A percentile compares a stretch with the other conserved stretches of the same genome.
Conservation (phyloP, 352 stramenopile genomes). For the Hyaloperonospora brassicae region DNA sequence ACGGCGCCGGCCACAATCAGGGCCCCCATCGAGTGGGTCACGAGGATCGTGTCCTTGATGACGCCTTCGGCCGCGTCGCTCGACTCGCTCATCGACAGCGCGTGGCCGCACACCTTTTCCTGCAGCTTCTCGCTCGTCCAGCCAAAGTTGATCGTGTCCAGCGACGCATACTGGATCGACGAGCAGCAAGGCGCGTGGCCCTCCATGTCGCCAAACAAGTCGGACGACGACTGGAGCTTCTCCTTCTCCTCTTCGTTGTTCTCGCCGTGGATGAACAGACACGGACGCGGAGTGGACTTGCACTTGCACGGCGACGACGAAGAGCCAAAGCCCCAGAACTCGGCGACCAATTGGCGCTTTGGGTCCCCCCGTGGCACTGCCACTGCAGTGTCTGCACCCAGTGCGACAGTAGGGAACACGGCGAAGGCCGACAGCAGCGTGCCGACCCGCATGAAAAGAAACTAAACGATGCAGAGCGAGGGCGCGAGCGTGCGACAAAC, state of each 20-base stretch:
- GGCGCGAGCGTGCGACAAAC: too few species aligned
- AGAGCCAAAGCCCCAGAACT: constrained; percentile 19
- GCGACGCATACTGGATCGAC: constrained; percentile 26
- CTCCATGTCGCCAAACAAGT: constrained; percentile 28
- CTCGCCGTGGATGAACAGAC: constrained; percentile 39
- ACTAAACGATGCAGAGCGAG: too few species aligned
- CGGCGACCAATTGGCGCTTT: too few species aligned
- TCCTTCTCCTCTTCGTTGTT: constrained; percentile 13
- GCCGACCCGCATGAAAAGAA: too few species aligned
- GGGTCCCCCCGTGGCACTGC: too few species aligned
- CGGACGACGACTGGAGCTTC: constrained; percentile 19
- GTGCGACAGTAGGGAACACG: too few species aligned
- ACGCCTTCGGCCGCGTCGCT: constrained; percentile 10
- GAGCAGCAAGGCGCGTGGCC: constrained; percentile 37
- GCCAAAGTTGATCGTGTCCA: constrained; percentile 27
- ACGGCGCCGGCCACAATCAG: constrained; percentile 34
- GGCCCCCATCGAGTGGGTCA: constrained; percentile 42
- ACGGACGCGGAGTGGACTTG: constrained; percentile 28
- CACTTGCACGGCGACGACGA: constrained; percentile 22
- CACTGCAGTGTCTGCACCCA: too few species aligned
- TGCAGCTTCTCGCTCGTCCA: constrained; percentile 33
- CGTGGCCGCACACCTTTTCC: constrained; percentile 27
- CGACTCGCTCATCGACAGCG: constrained; percentile 23
- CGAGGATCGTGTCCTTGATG: constrained; percentile 36
- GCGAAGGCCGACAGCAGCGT: too few species aligned